A percentile compares a stretch with the other conserved stretches of the same genome.
These are phyloP conservation scores for Fusarium pilosicola DNA, from an alignment of 2,329 filamentous ascomycete species.

Conservation along the genomic window DNA sequence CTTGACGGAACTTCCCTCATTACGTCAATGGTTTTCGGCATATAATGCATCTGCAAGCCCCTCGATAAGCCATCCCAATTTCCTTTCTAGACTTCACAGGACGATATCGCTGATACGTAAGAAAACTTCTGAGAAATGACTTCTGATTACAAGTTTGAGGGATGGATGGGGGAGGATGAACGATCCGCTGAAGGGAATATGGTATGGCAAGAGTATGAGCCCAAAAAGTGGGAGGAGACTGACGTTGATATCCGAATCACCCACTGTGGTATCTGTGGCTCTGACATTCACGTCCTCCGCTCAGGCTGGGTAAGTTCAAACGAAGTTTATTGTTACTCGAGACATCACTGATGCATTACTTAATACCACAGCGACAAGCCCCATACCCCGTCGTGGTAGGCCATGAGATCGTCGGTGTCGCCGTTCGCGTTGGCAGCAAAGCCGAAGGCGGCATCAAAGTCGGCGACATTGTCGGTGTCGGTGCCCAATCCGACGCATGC, in stretches of 20 bases:
- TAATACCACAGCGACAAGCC: background rate
- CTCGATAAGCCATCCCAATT: background rate
- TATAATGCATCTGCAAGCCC: background rate
- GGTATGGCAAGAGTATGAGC: constrained; percentile 66
- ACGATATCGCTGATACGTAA: too few species aligned
- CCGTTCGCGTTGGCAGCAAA: constrained; percentile 62
- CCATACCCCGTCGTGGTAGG: constrained; percentile 63
- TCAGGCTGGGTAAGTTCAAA: constrained; percentile 57
- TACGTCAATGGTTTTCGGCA: background rate
- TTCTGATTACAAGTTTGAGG: background rate
- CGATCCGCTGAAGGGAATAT: constrained; percentile 56
- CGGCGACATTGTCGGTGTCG: constrained; percentile 74
- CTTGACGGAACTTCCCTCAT: background rate
- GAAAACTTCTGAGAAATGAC: background rate
- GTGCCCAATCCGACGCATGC: constrained; percentile 73
- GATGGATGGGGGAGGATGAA: background rate
- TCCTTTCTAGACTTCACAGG: too few species aligned
- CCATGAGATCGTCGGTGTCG: constrained; percentile 72
- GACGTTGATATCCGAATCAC: constrained; percentile 73
- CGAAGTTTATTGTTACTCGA: accelerated
- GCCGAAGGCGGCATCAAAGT: constrained; percentile 61
- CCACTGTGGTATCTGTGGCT: constrained; percentile 74
- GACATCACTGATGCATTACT: constrained; percentile 16
- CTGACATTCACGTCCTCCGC: constrained; percentile 67
- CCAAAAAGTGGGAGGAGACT: constrained; percentile 73